Evolutionary conservation across 75 land plant species (phyloP), one percentile per base, ranked within the genome.

Genomic region (Pinus taeda): DNA sequence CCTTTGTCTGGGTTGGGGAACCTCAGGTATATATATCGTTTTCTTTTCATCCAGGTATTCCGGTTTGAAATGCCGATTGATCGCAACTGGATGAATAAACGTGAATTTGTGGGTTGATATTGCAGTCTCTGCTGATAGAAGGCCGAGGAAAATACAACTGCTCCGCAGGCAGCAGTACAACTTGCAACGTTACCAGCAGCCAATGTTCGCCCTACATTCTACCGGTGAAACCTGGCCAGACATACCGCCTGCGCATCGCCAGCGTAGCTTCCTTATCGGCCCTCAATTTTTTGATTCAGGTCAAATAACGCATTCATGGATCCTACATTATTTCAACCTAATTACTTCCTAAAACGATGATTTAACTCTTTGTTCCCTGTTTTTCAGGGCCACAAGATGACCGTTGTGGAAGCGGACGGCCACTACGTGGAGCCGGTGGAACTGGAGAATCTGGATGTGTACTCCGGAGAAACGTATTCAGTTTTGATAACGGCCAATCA

Each of bases 391-490:
- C 97, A 96, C 89, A 90, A 87, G 77, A 84, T 96, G 92, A 81
- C 79, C 7, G 85, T 96, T 66, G 97, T 94, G 53, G 97, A 96
- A 79, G 97, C 97, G 0, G 98, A 96, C 76, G 95, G 98, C 2
- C 89, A 93, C 83, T 92, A 92, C 76, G 85, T 94, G 2, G 79
- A 92, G 39, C 97, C 97, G 4, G 78, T 90, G 20, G 57, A 73
- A 12, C 88, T 88, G 4, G 73, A 84, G 42, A 83, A 92, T 73
- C 57, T 96, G 57, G 95, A 96, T 78, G 86, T 96, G 22, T 96
- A 94, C 77, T 90, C 95, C 0, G 99, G 99, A 20, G 91, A 94
- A 73, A 84, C 89, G 62, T 96, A 96, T 88, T 92, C 97, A 1
- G 89, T 94, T 13, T 84, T 96, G 65, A 14, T 96, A 75, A 89